A percentile compares a stretch with the other conserved stretches of the same genome.
phyloP scores from a whole-genome alignment of 371 early-diverging fungal genomes.

The Phascolomyces articulosus region DNA sequence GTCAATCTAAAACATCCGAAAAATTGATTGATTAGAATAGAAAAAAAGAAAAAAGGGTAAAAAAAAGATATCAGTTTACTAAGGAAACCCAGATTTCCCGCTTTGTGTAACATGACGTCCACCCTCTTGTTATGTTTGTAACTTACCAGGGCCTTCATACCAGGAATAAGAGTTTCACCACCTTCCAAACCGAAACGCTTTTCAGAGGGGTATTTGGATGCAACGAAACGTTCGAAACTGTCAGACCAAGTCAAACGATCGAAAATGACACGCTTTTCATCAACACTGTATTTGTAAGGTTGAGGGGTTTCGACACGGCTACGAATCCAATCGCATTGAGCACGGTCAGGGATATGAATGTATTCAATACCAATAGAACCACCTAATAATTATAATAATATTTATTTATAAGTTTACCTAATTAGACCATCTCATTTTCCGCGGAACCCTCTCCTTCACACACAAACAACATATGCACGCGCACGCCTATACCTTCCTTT shows the following conservation, averaged over 20 bases:
- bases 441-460: too few species aligned
- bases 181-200: slow-evolving; percentile 99
- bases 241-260: slow-evolving; percentile 97
- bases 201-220: slow-evolving; percentile 93
- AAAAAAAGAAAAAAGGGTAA: not conserved
- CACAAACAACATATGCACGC: too few species aligned
- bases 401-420: not conserved
- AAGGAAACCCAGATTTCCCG: not conserved
- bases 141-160: slow-evolving; percentile 94
- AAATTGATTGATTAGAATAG: not conserved
- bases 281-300: slow-evolving; percentile 82
- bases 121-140: too few species aligned
- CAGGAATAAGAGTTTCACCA: slow-evolving; percentile 95
- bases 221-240: slow-evolving; percentile 94
- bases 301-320: slow-evolving; percentile 88
- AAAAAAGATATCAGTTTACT: not conserved
- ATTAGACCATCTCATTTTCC: not conserved
- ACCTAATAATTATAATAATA: slow-evolving; percentile 37
- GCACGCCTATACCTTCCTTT: not conserved
- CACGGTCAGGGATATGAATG: slow-evolving; percentile 96
- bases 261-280: slow-evolving; percentile 89
- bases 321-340: slow-evolving; percentile 97
- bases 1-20: slow-evolving; percentile 71
- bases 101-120: not conserved
- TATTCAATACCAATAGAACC: slow-evolving; percentile 96